phyloP scores from a whole-genome alignment of 2,329 filamentous ascomycete genomes.

The Trichoderma sp. region DNA sequence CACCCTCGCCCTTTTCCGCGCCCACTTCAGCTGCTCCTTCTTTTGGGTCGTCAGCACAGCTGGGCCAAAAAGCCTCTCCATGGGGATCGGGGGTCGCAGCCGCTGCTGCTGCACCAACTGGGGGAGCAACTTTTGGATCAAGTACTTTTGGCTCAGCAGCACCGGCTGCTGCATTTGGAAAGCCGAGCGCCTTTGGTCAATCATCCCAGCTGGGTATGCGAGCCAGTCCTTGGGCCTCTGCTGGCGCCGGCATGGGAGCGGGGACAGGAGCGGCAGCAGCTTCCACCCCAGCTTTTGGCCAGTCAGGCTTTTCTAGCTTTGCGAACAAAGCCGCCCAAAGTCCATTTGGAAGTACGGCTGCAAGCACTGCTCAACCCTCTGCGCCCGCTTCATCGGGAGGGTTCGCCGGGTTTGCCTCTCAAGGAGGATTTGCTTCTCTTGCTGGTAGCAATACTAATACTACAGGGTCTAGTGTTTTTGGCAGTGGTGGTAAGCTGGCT shows the following conservation, averaged over 20 bases:
- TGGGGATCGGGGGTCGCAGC: constrained; percentile 48
- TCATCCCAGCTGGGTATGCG: constrained; percentile 51
- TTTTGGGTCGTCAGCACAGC: constrained; percentile 50
- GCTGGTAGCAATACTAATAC: constrained; percentile 40
- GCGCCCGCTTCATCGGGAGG: constrained; percentile 46
- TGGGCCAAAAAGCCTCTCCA: constrained; percentile 55
- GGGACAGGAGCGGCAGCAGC: constrained; percentile 8
- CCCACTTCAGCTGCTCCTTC: constrained; percentile 42
- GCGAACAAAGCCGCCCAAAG: constrained; percentile 40
- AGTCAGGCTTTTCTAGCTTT: constrained; percentile 51
- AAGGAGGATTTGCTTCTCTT: constrained; percentile 58
- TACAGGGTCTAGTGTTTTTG: constrained; percentile 42
- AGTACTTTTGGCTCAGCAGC: constrained; percentile 46
- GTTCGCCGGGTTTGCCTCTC: constrained; percentile 57
- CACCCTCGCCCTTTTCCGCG: constrained; percentile 46
- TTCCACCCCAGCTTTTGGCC: constrained; percentile 54
- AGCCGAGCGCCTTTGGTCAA: constrained; percentile 53
- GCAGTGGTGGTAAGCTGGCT: constrained; percentile 38
- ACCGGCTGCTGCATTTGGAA: constrained; percentile 51
- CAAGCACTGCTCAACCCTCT: constrained; percentile 33
- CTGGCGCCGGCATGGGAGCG: constrained; percentile 21
- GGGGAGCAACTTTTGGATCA: constrained; percentile 48
- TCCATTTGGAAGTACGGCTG: constrained; percentile 42
- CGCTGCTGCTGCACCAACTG: constrained; percentile 34
- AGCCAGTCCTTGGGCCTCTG: constrained; percentile 56